Evolutionary conservation across 345 rosid species (phyloP), one percentile per base, ranked within the genome.

Genomic region (Acer saccharum): DNA sequence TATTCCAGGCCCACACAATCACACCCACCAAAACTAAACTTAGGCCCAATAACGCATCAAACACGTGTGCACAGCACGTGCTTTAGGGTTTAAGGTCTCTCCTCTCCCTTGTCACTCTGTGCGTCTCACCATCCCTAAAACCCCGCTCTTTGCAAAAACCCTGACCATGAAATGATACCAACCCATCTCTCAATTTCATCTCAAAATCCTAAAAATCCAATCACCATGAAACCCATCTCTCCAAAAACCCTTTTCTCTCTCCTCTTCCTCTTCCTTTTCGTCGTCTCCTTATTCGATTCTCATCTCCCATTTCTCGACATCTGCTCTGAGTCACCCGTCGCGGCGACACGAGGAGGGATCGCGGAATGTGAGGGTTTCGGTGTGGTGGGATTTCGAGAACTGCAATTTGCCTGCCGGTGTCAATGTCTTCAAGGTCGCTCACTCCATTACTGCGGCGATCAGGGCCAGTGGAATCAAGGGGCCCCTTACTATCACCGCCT

Each of bases 371-470:
- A 82, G 86, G 87, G 94, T 95, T 39, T 84, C 86, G 6, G 99
- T 96, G 10, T 94, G 99, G 98, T 96, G 97, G 97, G 97, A 94
- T 83, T 92, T 96, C 79, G 99, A 94, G 93, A 96, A 92, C 75
- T 95, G 98, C 76, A 10, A 70, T 77, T 23, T 88, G 41, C 97
- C 97, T 29, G 78, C 78, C 1, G 95, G 91, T 21, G 88, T 74
- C 14, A 94, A 94, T 71, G 95, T 85, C 4, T 87, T 81, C 78
- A 91, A 78, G 79, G 86, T 94, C 29, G 79, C 91, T 23, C 88
- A 78, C 18, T 8, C 65, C 65, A 91, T 96, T 78, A 84, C 94
- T 1, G 78, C 88, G 6, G 97, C 98, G 13, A 63, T 94, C 11
- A 86, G 97, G 87, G 72, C 75, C 44, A 85, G 73, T 67, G 97